Conservation (phyloP, 805 yeast genomes). For the Metschnikowia corniflorae region DNA sequence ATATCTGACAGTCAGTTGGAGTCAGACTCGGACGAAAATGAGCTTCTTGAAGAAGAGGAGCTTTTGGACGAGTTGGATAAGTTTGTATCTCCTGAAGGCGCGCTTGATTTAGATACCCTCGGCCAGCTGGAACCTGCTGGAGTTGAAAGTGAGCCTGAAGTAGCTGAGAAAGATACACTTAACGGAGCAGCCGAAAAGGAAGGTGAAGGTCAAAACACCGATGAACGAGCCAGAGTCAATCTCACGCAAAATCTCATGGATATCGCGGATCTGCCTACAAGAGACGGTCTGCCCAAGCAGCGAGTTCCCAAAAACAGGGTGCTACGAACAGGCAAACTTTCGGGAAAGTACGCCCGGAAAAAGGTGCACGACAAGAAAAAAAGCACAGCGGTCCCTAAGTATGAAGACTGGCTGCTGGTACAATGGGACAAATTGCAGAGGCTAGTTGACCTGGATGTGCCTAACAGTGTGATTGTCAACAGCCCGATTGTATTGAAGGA, state of each 20-base stretch:
- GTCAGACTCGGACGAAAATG: conserved; percentile 1
- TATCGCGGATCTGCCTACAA: not conserved
- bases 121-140: too few relatives aligned
- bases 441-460: conserved; percentile 28
- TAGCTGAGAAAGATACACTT: too few relatives aligned
- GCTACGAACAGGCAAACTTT: conserved; percentile 9
- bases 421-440: conserved; percentile 33
- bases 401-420: conserved; percentile 24
- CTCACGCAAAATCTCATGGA: not conserved
- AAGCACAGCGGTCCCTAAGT: not conserved
- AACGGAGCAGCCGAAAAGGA: too few relatives aligned
- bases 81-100: not conserved
- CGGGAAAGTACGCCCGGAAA: conserved; percentile 22
- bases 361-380: conserved; percentile 8
- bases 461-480: conserved; percentile 25
- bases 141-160: too few relatives aligned
- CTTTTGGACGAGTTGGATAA: conserved; percentile 1
- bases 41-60: not conserved
- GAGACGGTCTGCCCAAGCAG: not conserved
- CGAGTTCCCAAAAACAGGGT: conserved; percentile 1
- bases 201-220: too few relatives aligned
- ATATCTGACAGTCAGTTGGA: not conserved
- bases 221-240: too few relatives aligned
- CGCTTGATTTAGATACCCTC: too few relatives aligned
- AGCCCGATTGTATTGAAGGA: conserved; percentile 25